Evolutionary conservation across 345 rosid genomes (phyloP).

Genomic region (Syzygium oleosum): DNA sequence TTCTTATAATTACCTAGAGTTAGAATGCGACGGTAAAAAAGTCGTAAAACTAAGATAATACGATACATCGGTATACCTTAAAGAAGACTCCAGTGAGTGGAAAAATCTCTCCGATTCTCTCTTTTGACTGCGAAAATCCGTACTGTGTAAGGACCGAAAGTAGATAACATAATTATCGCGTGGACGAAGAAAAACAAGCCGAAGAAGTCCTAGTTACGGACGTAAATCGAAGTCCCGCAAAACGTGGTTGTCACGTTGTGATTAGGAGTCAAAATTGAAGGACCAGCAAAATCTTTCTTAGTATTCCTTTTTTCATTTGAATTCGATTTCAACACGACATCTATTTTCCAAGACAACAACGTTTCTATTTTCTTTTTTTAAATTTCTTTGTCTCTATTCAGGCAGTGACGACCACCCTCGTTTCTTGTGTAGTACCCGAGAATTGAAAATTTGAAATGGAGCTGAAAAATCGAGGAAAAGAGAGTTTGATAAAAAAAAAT

Average conservation of each 20-base stretch:
- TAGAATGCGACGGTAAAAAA: neutral
- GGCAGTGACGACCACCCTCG: neutral
- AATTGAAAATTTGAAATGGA: neutral
- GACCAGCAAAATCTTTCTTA: neutral
- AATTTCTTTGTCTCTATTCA: neutral
- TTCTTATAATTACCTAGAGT: neutral
- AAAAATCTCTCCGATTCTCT: neutral
- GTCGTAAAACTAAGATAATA: neutral
- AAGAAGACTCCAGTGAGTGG: neutral
- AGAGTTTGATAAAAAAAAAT: neutral
- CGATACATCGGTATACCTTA: accelerated
- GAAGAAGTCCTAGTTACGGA: neutral
- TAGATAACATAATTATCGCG: neutral
- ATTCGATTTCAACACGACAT: neutral
- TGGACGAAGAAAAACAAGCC: neutral
- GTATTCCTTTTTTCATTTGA: neutral
- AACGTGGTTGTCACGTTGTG: neutral
- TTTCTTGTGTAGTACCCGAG: neutral
- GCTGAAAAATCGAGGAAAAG: neutral
- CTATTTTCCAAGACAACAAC: neutral
- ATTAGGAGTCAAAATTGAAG: neutral
- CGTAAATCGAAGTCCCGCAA: neutral
- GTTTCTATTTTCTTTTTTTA: neutral
- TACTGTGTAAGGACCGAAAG: neutral
- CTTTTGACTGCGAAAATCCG: neutral